phyloP scores from a whole-genome alignment of 2,329 filamentous ascomycete genomes.

The Fusarium nanum region DNA sequence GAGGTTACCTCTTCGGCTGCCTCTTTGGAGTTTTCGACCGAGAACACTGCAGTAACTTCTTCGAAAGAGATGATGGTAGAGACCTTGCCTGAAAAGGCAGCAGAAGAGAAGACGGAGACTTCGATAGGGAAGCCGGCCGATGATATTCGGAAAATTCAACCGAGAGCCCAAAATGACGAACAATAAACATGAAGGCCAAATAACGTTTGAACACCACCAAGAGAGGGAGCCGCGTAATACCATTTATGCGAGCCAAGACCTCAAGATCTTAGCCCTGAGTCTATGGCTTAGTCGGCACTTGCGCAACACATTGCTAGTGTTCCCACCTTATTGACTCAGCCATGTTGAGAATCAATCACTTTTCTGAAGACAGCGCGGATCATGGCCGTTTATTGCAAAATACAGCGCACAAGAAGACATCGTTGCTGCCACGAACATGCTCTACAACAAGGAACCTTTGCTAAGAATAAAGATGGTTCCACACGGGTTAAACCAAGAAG shows the following conservation, averaged over 20 bases:
- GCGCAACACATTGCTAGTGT: constrained; percentile 33
- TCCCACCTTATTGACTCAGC: constrained; percentile 35
- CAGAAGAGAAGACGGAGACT: neutral
- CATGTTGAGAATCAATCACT: constrained; percentile 19
- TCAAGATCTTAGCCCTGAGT: constrained; percentile 6
- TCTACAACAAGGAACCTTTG: neutral
- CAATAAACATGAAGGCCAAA: neutral
- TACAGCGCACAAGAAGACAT: constrained; percentile 8
- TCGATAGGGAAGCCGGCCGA: neutral
- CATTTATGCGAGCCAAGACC: constrained; percentile 13
- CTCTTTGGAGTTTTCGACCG: neutral
- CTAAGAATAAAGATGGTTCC: neutral
- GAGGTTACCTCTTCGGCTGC: neutral
- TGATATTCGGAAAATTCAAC: neutral
- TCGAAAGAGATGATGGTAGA: neutral
- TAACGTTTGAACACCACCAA: neutral
- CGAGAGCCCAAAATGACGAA: neutral
- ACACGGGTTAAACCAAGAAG: neutral
- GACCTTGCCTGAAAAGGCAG: too few species aligned
- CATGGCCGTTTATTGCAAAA: constrained; percentile 26
- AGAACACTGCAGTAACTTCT: neutral
- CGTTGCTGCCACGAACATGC: neutral
- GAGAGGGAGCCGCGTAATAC: constrained; percentile 15
- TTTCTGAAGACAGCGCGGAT: constrained; percentile 20
- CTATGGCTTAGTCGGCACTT: constrained; percentile 35